phyloP scores from a whole-genome alignment of 768 basidiomycete genomes.

The Phanerodontia chrysosporium region DNA sequence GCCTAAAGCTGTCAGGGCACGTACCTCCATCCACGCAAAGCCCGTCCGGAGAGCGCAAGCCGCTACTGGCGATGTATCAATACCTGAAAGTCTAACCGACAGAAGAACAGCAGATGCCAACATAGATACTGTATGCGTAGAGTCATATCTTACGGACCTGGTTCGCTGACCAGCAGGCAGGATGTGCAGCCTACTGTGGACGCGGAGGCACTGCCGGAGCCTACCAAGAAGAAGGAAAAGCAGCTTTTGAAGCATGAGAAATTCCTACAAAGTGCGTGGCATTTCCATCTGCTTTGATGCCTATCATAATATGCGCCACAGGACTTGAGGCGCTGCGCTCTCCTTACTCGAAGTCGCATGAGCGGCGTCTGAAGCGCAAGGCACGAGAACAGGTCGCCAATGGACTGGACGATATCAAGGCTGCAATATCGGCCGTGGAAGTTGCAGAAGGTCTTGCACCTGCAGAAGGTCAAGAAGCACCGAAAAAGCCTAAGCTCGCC shows the following conservation, averaged over 20 bases:
- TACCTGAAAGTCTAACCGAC: neutral
- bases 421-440: constrained; percentile 47
- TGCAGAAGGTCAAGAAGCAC: constrained; percentile 11
- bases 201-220: neutral
- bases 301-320: constrained; percentile 17
- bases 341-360: constrained; percentile 71
- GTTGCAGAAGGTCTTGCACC: constrained; percentile 30
- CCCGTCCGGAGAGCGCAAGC: neutral
- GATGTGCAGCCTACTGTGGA: neutral
- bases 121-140: neutral
- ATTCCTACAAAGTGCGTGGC: constrained; percentile 57
- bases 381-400: constrained; percentile 41
- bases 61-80: neutral
- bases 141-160: neutral
- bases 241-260: constrained; percentile 60
- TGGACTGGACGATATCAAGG: constrained; percentile 33
- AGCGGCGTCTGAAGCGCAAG: constrained; percentile 65
- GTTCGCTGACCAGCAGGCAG: neutral
- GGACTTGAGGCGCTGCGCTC: constrained; percentile 45
- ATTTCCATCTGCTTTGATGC: neutral
- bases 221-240: constrained; percentile 62
- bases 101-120: neutral
- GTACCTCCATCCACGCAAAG: neutral
- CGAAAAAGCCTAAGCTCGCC: constrained; percentile 26
- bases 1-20: constrained; percentile 2